Evolutionary conservation across 1,139 yeast genomes (phyloP).

Genomic region (Pichia cactophila): DNA sequence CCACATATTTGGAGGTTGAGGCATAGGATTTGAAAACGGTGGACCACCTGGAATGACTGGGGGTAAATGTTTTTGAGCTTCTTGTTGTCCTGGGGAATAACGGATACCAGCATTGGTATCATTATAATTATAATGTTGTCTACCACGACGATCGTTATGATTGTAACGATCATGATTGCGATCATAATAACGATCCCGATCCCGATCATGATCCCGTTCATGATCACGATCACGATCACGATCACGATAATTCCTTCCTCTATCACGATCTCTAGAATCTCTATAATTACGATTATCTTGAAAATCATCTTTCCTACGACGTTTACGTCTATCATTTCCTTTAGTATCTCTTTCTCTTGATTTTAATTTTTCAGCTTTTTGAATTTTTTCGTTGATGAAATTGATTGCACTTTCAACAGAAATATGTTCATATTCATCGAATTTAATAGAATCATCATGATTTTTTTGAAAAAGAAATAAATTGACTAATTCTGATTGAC

Average conservation of each 20-base stretch:
- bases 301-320: constrained; percentile 4
- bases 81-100: constrained; percentile 18
- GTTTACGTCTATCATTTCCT: constrained; percentile 9
- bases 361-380: background rate
- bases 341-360: constrained; percentile 12
- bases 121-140: constrained; percentile 1
- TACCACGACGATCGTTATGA: background rate
- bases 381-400: constrained; percentile 5
- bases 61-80: constrained; percentile 17
- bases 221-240: constrained; percentile 10
- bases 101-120: constrained; percentile 2
- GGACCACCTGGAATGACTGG: constrained; percentile 6
- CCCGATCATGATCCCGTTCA: constrained; percentile 22
- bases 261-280: constrained; percentile 1
- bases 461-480: constrained; percentile 65
- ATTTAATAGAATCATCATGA: constrained; percentile 55
- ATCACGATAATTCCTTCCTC: constrained; percentile 2
- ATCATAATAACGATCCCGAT: background rate
- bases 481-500: constrained; percentile 44
- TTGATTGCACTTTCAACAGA: constrained; percentile 55
- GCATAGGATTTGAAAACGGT: background rate
- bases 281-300: constrained; percentile 1
- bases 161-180: background rate
- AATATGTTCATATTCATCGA: constrained; percentile 72
- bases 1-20: background rate